Conservation (phyloP, 352 stramenopile species). For the Phytopythium mirpurense region DNA sequence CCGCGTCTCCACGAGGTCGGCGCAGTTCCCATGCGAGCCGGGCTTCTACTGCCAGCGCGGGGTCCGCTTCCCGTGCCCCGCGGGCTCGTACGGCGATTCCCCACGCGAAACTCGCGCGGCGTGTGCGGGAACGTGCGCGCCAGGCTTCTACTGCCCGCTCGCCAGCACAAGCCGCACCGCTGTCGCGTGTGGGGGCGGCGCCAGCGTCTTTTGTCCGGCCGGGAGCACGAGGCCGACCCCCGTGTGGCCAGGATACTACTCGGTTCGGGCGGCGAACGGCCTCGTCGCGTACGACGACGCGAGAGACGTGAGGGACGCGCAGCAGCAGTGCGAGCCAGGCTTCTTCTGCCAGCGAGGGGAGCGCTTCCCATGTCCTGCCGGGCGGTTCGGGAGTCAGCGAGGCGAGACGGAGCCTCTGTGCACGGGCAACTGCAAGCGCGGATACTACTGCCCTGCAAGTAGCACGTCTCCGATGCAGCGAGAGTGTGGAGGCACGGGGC, state of each 20-base stretch:
- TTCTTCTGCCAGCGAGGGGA: conserved; percentile 59
- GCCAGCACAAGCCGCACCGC: conserved; percentile 42
- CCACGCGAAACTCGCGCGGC: conserved; percentile 21
- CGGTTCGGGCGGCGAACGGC: conserved; percentile 17
- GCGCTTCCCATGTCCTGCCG: conserved; percentile 51
- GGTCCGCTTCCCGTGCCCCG: conserved; percentile 47
- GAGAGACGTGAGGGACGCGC: conserved; percentile 26
- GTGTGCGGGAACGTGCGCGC: conserved; percentile 39
- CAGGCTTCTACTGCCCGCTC: conserved; percentile 60
- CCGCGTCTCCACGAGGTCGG: conserved; percentile 33
- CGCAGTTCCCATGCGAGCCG: conserved; percentile 51
- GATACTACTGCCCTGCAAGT: conserved; percentile 59
- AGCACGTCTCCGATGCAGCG: conserved; percentile 34
- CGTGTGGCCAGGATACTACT: conserved; percentile 63
- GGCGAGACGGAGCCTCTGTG: conserved; percentile 55
- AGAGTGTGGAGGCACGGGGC: conserved; percentile 33
- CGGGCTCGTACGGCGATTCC: conserved; percentile 30
- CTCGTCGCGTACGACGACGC: conserved; percentile 22
- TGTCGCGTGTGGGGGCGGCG: conserved; percentile 22
- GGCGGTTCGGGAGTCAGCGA: conserved; percentile 38
- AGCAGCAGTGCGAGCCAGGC: conserved; percentile 56
- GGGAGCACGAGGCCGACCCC: conserved; percentile 47
- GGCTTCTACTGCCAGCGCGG: conserved; percentile 57
- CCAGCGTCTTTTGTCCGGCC: conserved; percentile 52
- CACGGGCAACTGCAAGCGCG: conserved; percentile 46